Conservation (phyloP, 805 yeast species). For the Vanderwaltozyma verrucispora region DNA sequence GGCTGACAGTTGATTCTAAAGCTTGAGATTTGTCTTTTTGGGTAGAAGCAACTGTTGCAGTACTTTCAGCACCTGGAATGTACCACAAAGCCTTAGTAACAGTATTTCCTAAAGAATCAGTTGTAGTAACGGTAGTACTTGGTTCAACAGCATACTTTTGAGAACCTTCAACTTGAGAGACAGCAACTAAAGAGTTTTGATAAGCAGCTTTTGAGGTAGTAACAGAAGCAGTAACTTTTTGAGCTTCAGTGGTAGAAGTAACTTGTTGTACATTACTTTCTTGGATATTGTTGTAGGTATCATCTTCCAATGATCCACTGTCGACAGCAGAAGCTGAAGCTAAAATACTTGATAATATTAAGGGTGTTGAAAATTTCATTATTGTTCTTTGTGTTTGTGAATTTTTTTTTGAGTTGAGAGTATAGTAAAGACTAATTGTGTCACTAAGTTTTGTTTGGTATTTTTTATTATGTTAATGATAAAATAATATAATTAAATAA, state of each 20-base stretch:
- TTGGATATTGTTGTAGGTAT: not conserved
- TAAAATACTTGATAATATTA: not conserved
- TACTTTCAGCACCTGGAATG: constrained; percentile 4
- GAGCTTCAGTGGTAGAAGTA: too few relatives aligned
- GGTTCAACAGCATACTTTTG: constrained; percentile 9
- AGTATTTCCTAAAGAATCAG: constrained; percentile 12
- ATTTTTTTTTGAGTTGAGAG: not conserved
- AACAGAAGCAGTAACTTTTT: not conserved
- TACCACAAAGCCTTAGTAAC: constrained; percentile 15
- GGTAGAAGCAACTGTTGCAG: not conserved
- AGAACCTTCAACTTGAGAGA: constrained; percentile 2
- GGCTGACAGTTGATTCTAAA: not conserved
- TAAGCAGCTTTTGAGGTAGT: not conserved
- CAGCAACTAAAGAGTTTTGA: not conserved
- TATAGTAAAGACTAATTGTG: too few relatives aligned
- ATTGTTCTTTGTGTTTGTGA: not conserved
- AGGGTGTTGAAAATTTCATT: constrained; percentile 3
- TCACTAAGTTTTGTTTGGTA: too few relatives aligned
- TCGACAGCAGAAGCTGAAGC: constrained; percentile 1
- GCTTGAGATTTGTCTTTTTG: not conserved
- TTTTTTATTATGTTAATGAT: too few relatives aligned
- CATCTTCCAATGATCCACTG: not conserved
- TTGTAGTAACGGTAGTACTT: constrained; percentile 13
- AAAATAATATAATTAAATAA: too few relatives aligned
- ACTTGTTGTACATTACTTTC: not conserved